Base-by-base conservation (phyloP, 192 early-diverging fungal species). In the Helicostylum pulchrum region DNA sequence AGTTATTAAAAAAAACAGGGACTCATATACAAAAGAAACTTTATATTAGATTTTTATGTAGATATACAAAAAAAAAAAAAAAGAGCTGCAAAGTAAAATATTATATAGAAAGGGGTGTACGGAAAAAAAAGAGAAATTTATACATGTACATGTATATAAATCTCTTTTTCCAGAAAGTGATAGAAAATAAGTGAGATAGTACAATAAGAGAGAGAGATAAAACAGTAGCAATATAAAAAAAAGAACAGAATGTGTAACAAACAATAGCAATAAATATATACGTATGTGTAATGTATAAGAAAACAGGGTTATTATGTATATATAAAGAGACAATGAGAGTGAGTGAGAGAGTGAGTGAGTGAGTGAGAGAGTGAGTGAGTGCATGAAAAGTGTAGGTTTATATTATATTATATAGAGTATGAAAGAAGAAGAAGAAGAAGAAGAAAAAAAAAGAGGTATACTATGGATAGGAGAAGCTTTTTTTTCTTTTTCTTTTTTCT, bases 401-500 rank as follows among this genome's bases (percentile, higher is more conserved):
- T 26, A 26, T 26, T 26, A 56, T 15, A 34, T 39, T 34, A 34
- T 39, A 31, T 39, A 56, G 7, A 31, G 7, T 12, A 19, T 17
- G 31, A 56, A 7, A 17, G 34, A 56, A 17, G 2, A 19, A 39
- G 31, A 5, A 46, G 10, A 55, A 10, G n/a, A n/a, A 6, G 53
- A 26, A 15, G 14, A 32, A 54, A 34, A 54, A n/a, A 55, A 34
- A 55, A 55, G 14, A 32, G 31, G 32, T 9, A 12, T 36, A 19
- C 7, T 34, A 17, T 36, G n/a, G n/a, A 15, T 39, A 17, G 21
- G n/a, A n/a, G n/a, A n/a, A 32, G 3, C 14, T 0, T 2, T 17
- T 54, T 15, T 53, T 54, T 26, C 26, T 26, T 54, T 54, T n/a
- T 54, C 12, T 53, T 54, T 26, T 2, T 26, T 54, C 31, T n/a